These are phyloP conservation scores for Alternaria panax DNA, from an alignment of 2,329 filamentous ascomycete genomes.

Conservation along the genomic window DNA sequence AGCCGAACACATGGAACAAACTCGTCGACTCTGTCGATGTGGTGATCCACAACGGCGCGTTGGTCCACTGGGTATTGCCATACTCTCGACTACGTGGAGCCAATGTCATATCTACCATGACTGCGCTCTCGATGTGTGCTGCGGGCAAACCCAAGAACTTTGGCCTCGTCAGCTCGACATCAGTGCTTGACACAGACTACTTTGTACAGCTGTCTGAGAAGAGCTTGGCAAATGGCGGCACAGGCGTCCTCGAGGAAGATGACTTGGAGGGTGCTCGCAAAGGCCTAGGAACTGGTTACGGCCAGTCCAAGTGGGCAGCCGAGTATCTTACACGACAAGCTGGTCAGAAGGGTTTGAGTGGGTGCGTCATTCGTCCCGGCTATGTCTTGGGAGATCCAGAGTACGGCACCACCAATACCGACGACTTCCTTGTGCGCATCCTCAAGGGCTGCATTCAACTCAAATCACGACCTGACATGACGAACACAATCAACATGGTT, in stretches of 20 bases:
- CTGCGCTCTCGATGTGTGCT: slow-evolving; percentile 77
- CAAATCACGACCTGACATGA: slow-evolving; percentile 73
- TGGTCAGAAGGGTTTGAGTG: slow-evolving; percentile 75
- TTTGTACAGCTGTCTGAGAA: slow-evolving; percentile 77
- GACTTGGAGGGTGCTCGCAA: slow-evolving; percentile 77
- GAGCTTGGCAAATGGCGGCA: slow-evolving; percentile 66
- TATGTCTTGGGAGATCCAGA: slow-evolving; percentile 80
- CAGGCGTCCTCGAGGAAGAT: slow-evolving; percentile 75
- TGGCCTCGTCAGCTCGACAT: slow-evolving; percentile 83
- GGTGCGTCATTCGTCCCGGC: slow-evolving; percentile 80
- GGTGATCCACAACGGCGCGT: slow-evolving; percentile 75
- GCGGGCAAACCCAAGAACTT: slow-evolving; percentile 79
- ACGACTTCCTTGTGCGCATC: slow-evolving; percentile 90
- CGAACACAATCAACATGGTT: slow-evolving; percentile 88
- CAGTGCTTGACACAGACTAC: slow-evolving; percentile 80
- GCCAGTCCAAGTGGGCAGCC: slow-evolving; percentile 87
- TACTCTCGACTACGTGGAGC: slow-evolving; percentile 75
- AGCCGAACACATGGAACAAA: slow-evolving; percentile 68
- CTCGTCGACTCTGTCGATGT: slow-evolving; percentile 72
- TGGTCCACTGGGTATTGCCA: slow-evolving; percentile 79
- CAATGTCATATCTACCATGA: slow-evolving; percentile 84
- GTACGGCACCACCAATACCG: slow-evolving; percentile 75
- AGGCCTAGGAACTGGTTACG: slow-evolving; percentile 86
- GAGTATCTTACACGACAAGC: slow-evolving; percentile 79
- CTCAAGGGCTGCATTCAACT: slow-evolving; percentile 89